Conservation (phyloP, 2,329 filamentous ascomycete genomes). For the Aspergillus tamarii region DNA sequence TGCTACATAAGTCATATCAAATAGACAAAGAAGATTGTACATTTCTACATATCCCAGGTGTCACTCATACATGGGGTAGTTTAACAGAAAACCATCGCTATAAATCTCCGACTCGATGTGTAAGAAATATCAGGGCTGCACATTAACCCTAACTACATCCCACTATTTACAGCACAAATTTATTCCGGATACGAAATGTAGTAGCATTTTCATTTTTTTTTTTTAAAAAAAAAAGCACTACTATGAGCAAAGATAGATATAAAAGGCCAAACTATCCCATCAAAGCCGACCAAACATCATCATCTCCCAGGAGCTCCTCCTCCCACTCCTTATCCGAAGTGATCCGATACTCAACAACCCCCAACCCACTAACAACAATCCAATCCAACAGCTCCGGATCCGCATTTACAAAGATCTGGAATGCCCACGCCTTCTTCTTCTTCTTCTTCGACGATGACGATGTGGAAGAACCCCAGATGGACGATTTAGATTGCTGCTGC, state of each 20-base stretch:
- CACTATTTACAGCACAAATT: too few relatives aligned
- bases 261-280: neutral
- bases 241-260: neutral
- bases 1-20: too few relatives aligned
- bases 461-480: neutral
- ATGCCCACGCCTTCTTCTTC: neutral
- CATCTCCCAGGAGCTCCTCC: neutral
- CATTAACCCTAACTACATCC: too few relatives aligned
- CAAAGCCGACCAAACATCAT: neutral
- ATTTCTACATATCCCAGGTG: too few relatives aligned
- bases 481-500: neutral
- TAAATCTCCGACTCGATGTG: too few relatives aligned
- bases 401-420: neutral
- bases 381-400: slow-evolving; percentile 1
- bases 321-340: slow-evolving; percentile 2
- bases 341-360: neutral
- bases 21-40: too few relatives aligned
- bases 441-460: neutral
- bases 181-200: too few relatives aligned
- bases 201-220: too few relatives aligned
- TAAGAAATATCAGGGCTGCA: too few relatives aligned
- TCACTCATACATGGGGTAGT: too few relatives aligned
- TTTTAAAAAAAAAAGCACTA: too few relatives aligned
- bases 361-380: neutral
- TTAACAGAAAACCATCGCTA: too few relatives aligned